Percentiles rank a stretch among this genome's conserved stretches.
phyloP scores from a whole-genome alignment of 352 stramenopile genomes.

The Phytophthora agathidicida region DNA sequence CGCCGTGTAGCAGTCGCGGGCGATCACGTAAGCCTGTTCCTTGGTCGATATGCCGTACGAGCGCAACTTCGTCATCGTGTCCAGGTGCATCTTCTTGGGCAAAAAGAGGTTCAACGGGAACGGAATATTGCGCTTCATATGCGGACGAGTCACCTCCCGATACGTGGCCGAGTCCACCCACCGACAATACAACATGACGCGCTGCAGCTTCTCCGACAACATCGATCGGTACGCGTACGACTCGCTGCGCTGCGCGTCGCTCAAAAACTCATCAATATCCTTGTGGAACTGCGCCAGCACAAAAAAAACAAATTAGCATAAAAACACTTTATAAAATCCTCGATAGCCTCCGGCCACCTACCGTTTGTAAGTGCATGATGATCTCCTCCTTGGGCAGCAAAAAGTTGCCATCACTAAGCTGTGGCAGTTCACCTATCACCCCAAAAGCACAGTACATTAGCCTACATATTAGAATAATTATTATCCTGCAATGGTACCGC shows the following conservation, averaged over 20 bases:
- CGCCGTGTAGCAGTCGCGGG: constrained; percentile 84
- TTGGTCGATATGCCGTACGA: constrained; percentile 67
- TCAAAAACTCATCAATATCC: constrained; percentile 79
- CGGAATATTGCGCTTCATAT: constrained; percentile 82
- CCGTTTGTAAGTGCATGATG: constrained; percentile 87
- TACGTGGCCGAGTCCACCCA: constrained; percentile 89
- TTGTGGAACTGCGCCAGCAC: constrained; percentile 65
- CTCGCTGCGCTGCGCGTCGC: constrained; percentile 75
- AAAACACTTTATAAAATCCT: background rate
- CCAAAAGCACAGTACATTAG: background rate
- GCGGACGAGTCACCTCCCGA: constrained; percentile 80
- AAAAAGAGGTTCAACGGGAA: constrained; percentile 86
- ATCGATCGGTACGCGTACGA: constrained; percentile 85
- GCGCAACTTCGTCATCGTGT: constrained; percentile 65
- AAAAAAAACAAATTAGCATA: background rate
- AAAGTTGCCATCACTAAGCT: constrained; percentile 89
- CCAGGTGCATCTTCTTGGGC: constrained; percentile 86
- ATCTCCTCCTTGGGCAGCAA: constrained; percentile 85
- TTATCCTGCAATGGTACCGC: constrained; percentile 1
- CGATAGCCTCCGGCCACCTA: constrained; percentile 18
- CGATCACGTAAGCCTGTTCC: constrained; percentile 83
- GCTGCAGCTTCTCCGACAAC: constrained; percentile 84
- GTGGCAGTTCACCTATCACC: constrained; percentile 69
- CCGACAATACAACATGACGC: constrained; percentile 81
- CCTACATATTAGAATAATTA: background rate